Percentiles rank a stretch among this genome's conserved stretches.
Evolutionary conservation across 441 rosid genomes (phyloP).

Genomic region (Eutrema salsugineum): DNA sequence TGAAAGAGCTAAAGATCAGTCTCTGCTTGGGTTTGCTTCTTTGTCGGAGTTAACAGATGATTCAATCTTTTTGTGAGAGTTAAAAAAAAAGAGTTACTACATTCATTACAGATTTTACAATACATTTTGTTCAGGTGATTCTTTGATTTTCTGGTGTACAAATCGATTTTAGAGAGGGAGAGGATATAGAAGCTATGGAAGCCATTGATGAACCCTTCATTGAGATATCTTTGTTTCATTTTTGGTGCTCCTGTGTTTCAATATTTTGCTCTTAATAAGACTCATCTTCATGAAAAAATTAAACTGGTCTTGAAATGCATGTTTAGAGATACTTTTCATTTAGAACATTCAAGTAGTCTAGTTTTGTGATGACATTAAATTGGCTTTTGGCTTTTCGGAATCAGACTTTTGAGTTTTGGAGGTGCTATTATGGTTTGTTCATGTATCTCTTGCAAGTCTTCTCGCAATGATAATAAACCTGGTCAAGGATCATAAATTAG

Average conservation of each 20-base stretch:
- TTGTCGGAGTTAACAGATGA: conserved; percentile 38
- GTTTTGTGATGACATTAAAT: neutral
- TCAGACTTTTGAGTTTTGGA: no score
- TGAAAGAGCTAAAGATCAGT: conserved; percentile 22
- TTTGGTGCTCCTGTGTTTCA: neutral
- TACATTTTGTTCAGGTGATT: conserved; percentile 39
- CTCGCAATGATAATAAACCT: no score
- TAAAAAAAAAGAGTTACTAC: conserved; percentile 15
- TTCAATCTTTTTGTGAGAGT: conserved; percentile 43
- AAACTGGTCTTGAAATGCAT: conserved; percentile 16
- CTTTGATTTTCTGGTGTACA: conserved; percentile 56
- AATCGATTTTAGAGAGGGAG: conserved; percentile 26
- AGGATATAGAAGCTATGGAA: conserved; percentile 20
- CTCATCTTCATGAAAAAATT: conserved; percentile 1
- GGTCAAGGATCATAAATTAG: no score
- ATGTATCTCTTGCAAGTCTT: no score
- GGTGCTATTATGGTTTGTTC: no score
- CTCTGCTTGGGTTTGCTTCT: conserved; percentile 29
- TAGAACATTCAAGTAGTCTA: neutral
- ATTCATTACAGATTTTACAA: conserved; percentile 7
- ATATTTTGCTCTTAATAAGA: conserved; percentile 10
- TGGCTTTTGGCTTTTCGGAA: no score
- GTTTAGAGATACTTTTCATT: neutral
- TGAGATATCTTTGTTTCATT: neutral
- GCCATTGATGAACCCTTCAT: neutral